Percentiles rank a stretch among this genome's conserved stretches.
Evolutionary conservation across 805 yeast genomes (phyloP).

Genomic region (Schwanniomyces pseudopolymorphus): DNA sequence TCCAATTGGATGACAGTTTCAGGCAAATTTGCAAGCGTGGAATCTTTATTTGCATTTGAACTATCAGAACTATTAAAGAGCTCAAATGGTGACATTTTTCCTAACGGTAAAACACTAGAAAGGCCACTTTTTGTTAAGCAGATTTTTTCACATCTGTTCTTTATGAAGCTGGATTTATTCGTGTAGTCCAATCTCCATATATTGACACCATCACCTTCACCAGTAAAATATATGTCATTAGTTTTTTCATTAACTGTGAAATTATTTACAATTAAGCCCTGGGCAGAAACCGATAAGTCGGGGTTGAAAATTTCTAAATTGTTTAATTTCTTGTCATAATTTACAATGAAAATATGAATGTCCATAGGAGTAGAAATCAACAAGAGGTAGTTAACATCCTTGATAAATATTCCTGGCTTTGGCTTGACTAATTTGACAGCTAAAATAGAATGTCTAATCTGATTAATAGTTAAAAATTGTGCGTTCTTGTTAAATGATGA

Average conservation of each 20-base stretch:
- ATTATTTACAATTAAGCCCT: constrained; percentile 70
- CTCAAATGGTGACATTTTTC: constrained; percentile 33
- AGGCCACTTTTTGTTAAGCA: constrained; percentile 72
- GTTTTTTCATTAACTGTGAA: constrained; percentile 60
- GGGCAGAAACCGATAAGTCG: constrained; percentile 73
- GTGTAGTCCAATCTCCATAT: constrained; percentile 88
- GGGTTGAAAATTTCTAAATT: constrained; percentile 77
- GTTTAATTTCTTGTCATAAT: constrained; percentile 42
- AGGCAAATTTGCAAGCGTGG: constrained; percentile 26
- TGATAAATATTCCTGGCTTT: constrained; percentile 75
- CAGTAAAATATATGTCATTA: constrained; percentile 81
- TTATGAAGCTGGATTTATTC: constrained; percentile 82
- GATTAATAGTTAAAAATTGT: constrained; percentile 80
- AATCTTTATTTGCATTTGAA: constrained; percentile 10
- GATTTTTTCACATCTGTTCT: constrained; percentile 76
- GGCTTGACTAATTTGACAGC: constrained; percentile 81
- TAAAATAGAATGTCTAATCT: constrained; percentile 72
- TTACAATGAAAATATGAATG: constrained; percentile 73
- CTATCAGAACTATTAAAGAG: constrained; percentile 20
- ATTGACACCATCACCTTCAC: constrained; percentile 73
- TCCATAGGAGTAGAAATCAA: constrained; percentile 79
- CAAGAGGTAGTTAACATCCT: constrained; percentile 68
- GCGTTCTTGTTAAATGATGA: constrained; percentile 42
- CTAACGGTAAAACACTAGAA: constrained; percentile 36
- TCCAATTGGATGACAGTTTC: constrained; percentile 65